Evolutionary conservation across 352 stramenopile species (phyloP), one percentile per base, ranked within the genome.

Genomic region (Globisporangium yorkense): DNA sequence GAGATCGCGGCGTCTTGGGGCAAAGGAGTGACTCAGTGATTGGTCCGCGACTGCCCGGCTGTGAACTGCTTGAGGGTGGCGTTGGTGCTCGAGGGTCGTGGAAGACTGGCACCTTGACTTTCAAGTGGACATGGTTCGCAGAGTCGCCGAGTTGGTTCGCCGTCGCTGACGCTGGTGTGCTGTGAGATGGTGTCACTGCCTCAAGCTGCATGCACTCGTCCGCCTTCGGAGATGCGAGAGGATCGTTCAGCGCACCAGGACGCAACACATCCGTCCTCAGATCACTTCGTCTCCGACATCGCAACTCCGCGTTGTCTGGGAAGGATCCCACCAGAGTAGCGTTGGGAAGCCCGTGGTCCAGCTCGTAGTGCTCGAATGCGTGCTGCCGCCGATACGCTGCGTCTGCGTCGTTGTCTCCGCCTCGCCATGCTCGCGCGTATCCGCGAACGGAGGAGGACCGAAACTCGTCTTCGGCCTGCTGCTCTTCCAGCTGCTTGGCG

Each of bases 331-430:
- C 5, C 24, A 77, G 57, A 27, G 55, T 69, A 52, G 67, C 60
- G 24, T 51, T 53, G 20, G 52, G 51, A 2, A 71, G 31, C 12
- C 60, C 57, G 7, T 51, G 61, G 9, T 69, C 43, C 5, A 78
- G 61, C 20, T 74, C 46, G 44, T 87, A 87, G 57, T 72, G 74
- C 55, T 87, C 76, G n/a, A 67, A 49, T 20, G 52, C 47, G 50
- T 82, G 71, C 6, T 68, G 54, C 39, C 46, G 29, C 20, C 55
- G 48, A 46, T 81, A 86, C 5, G 29, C 46, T 20, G 27, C 16
- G 35, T 82, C 74, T 3, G 61, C 16, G 3, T 5, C 10, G 13
- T 3, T 18, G 12, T 43, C 13, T 18, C 37, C 37, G 12, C 37
- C 37, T 43, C 37, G 37, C 37, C 37, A 43, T 12, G 37, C 37